Evolutionary conservation across 2,329 filamentous ascomycete species (phyloP).

Genomic region (Trichoderma arundinaceum): DNA sequence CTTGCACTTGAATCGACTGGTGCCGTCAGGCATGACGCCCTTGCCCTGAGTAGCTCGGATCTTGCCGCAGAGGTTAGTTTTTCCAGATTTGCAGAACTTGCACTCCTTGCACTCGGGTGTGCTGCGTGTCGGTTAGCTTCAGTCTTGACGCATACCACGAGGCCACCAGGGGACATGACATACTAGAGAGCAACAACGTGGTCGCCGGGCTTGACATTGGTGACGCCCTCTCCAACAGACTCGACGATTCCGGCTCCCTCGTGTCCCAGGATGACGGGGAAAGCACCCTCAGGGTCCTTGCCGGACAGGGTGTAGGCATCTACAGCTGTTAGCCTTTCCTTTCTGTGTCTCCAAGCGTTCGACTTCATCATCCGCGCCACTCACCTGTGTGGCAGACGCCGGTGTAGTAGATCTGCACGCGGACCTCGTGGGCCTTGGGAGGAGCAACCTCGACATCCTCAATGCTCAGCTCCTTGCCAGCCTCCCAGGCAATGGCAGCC

Average conservation of each 20-base stretch:
- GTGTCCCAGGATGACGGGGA: constrained; percentile 87
- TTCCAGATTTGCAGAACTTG: constrained; percentile 99
- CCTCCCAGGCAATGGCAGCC: constrained; percentile 97
- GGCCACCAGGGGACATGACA: constrained; percentile 39
- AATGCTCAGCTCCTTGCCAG: constrained; percentile 84
- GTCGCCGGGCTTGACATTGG: constrained; percentile 91
- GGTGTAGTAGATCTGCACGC: constrained; percentile 96
- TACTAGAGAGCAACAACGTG: constrained; percentile 89
- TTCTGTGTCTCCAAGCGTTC: neutral
- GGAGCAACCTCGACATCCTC: constrained; percentile 93
- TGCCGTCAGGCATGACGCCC: constrained; percentile 97
- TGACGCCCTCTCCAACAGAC: constrained; percentile 93
- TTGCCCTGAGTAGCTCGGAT: constrained; percentile 95
- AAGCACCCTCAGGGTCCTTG: constrained; percentile 95
- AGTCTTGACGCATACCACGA: neutral
- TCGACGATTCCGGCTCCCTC: constrained; percentile 92
- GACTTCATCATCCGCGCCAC: neutral
- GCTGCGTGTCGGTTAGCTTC: constrained; percentile 54
- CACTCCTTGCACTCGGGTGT: constrained; percentile 97
- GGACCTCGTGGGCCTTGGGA: constrained; percentile 90
- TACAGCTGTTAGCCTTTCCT: constrained; percentile 41
- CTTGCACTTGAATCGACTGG: constrained; percentile 90
- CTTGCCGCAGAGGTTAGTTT: constrained; percentile 99
- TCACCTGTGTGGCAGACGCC: constrained; percentile 97
- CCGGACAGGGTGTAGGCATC: constrained; percentile 95